Percentiles rank a stretch among this genome's conserved stretches.
Evolutionary conservation across 176 grass and related monocot species (phyloP).

Genomic region (Saccharum spontaneum): DNA sequence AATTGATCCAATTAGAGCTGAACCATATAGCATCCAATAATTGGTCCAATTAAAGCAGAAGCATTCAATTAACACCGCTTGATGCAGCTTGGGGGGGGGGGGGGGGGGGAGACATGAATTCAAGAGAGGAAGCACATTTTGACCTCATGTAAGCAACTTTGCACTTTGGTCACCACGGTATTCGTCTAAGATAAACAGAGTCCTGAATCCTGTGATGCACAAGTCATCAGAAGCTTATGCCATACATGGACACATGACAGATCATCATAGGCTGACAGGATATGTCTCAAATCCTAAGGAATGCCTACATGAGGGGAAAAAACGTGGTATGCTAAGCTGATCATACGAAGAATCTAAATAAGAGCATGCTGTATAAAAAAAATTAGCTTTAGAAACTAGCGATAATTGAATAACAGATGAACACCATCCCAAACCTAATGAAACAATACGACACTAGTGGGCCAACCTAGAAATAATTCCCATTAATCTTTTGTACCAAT

Average conservation of each 20-base stretch:
- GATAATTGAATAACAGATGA: neutral
- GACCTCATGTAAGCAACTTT: neutral
- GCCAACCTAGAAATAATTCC: neutral
- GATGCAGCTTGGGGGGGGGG: neutral
- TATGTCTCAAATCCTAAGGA: neutral
- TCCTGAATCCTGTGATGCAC: neutral
- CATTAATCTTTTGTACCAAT: conserved; percentile 11
- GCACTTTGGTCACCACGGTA: neutral
- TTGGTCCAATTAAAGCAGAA: conserved; percentile 1
- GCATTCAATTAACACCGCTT: neutral
- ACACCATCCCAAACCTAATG: neutral
- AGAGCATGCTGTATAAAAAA: no score
- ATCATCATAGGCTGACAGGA: neutral
- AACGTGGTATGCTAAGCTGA: no score
- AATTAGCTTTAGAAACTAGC: neutral
- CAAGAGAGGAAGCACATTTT: neutral
- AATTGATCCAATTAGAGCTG: neutral
- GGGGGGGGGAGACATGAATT: neutral
- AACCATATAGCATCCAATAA: neutral
- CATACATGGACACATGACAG: neutral
- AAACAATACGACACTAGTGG: neutral
- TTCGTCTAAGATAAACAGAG: neutral
- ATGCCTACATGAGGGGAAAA: neutral
- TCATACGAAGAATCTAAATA: no score
- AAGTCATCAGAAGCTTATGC: neutral